Conservation (phyloP, 192 early-diverging fungal species). For the Phlyctochytrium bullatum region DNA sequence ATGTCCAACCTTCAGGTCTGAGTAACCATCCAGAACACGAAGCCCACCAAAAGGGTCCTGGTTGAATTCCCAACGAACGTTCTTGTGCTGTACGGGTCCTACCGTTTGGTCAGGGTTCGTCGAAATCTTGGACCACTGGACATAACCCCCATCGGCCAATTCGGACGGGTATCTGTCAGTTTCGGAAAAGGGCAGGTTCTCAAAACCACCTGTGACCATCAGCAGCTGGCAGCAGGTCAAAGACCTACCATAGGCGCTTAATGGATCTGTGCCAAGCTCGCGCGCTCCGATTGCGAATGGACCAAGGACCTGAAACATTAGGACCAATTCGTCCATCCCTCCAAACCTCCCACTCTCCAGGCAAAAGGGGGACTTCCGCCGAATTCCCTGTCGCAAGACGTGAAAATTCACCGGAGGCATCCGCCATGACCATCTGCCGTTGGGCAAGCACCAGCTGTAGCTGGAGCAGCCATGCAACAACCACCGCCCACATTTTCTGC, state of each 20-base stretch:
- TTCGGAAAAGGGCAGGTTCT: constrained; percentile 46
- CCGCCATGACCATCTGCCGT: too few relatives aligned
- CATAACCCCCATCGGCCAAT: constrained; percentile 55
- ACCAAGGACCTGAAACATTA: constrained; percentile 62
- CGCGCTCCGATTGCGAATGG: constrained; percentile 63
- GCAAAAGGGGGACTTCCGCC: neutral
- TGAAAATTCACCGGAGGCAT: too few relatives aligned
- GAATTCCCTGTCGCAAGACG: too few relatives aligned
- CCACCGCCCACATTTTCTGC: neutral
- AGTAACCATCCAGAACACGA: constrained; percentile 1
- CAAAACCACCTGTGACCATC: constrained; percentile 58
- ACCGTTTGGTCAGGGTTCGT: constrained; percentile 53
- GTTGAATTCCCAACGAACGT: constrained; percentile 62
- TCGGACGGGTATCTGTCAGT: constrained; percentile 63
- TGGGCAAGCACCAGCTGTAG: too few relatives aligned
- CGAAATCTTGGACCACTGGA: constrained; percentile 53
- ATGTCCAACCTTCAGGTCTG: constrained; percentile 38
- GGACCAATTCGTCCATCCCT: too few relatives aligned
- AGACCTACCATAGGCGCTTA: constrained; percentile 65
- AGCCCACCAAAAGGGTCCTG: constrained; percentile 48
- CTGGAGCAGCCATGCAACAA: neutral
- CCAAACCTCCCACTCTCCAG: neutral
- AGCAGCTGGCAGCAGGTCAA: neutral
- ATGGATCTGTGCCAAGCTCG: constrained; percentile 67
- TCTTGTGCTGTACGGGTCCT: constrained; percentile 43